Evolutionary conservation across 192 early-diverging fungal species (phyloP).

Genomic region (Coemansia nantahalensis): DNA sequence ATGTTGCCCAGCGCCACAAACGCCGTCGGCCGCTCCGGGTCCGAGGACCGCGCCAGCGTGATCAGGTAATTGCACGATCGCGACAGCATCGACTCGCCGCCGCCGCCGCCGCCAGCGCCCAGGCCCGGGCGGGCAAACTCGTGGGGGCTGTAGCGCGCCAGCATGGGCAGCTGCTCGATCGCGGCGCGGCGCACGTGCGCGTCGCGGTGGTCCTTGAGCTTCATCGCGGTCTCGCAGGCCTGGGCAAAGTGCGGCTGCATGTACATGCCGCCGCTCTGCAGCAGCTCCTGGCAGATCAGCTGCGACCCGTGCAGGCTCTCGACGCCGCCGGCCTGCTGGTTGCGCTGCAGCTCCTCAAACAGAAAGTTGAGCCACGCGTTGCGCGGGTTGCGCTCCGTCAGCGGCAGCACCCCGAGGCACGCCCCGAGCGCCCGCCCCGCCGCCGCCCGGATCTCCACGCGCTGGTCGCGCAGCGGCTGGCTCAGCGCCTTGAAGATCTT

Average conservation of each 20-base stretch:
- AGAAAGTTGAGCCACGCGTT: constrained; percentile 75
- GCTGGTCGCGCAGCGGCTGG: constrained; percentile 79
- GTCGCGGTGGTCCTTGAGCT: constrained; percentile 77
- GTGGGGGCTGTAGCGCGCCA: constrained; percentile 75
- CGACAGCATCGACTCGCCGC: constrained; percentile 61
- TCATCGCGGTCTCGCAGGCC: constrained; percentile 72
- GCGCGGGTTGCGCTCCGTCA: constrained; percentile 68
- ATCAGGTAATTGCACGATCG: constrained; percentile 76
- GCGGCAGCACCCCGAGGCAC: constrained; percentile 78
- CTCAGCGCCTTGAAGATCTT: constrained; percentile 86
- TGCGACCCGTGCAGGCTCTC: constrained; percentile 87
- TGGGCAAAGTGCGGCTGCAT: constrained; percentile 77
- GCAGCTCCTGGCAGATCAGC: constrained; percentile 74
- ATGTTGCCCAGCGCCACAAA: constrained; percentile 86
- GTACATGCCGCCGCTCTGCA: constrained; percentile 80
- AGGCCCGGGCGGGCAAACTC: constrained; percentile 66
- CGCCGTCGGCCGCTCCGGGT: constrained; percentile 53
- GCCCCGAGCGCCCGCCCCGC: constrained; percentile 82
- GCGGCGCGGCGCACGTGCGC: constrained; percentile 77
- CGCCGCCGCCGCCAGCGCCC: constrained; percentile 20
- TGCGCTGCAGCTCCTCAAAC: constrained; percentile 77
- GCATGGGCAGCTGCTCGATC: constrained; percentile 74
- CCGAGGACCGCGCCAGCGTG: constrained; percentile 64
- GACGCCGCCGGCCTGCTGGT: constrained; percentile 63
- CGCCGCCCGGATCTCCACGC: constrained; percentile 59